Percentiles rank a stretch among this genome's conserved stretches.
These are phyloP conservation scores for Monosporozyma siamensis DNA, from an alignment of 805 yeast species.

Conservation along the genomic window DNA sequence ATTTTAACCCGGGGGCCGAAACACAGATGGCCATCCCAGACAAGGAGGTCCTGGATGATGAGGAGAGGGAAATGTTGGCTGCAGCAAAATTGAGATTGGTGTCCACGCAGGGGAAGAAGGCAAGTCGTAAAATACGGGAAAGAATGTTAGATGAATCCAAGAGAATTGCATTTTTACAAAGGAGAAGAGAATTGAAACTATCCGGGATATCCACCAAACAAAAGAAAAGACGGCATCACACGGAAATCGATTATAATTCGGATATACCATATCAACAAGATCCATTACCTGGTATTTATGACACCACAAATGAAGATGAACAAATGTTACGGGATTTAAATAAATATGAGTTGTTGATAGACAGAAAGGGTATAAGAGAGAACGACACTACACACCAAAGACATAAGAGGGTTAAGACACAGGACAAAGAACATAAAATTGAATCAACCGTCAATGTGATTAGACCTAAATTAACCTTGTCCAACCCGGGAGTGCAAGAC, in stretches of 20 bases:
- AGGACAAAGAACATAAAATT: too few relatives aligned
- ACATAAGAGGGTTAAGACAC: constrained; percentile 11
- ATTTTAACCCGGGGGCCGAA: constrained; percentile 63
- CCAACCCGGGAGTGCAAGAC: too few relatives aligned
- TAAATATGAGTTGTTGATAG: constrained; percentile 36
- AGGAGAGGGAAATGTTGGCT: constrained; percentile 83
- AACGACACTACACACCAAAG: too few relatives aligned
- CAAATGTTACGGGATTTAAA: constrained; percentile 32
- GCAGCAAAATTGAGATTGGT: constrained; percentile 90
- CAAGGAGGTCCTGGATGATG: constrained; percentile 70
- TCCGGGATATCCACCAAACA: constrained; percentile 58
- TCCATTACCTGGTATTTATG: constrained; percentile 62
- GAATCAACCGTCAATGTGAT: too few relatives aligned
- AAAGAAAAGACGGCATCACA: constrained; percentile 42
- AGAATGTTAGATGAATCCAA: constrained; percentile 70
- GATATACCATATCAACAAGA: constrained; percentile 72
- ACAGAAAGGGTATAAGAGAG: constrained; percentile 26
- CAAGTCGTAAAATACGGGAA: constrained; percentile 82
- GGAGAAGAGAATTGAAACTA: constrained; percentile 69
- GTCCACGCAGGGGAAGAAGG: constrained; percentile 90
- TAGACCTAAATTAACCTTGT: too few relatives aligned
- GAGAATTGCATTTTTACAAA: constrained; percentile 66
- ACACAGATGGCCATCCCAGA: constrained; percentile 76
- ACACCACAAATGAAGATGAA: constrained; percentile 49
- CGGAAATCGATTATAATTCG: constrained; percentile 70